These are phyloP conservation scores for Apiotrichum akiyoshidainum DNA, from an alignment of 1,284 basidiomycete genomes.

Conservation along the genomic window DNA sequence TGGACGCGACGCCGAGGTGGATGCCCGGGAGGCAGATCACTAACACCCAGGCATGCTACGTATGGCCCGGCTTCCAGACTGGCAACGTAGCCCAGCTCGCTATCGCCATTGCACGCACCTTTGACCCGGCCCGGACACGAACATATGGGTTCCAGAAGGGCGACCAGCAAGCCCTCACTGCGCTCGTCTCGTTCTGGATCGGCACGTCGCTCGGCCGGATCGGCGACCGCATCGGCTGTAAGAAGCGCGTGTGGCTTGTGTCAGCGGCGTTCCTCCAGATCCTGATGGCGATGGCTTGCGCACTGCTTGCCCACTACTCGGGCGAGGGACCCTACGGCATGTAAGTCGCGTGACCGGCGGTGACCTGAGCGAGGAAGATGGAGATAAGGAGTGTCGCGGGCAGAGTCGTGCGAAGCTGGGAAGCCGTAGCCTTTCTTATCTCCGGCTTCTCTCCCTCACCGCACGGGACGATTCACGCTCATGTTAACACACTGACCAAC, in stretches of 20 bases:
- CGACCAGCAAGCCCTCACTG: constrained; percentile 76
- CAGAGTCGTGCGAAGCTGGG: neutral
- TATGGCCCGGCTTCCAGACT: constrained; percentile 45
- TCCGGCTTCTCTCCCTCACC: neutral
- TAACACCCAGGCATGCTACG: constrained; percentile 60
- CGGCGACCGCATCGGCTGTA: constrained; percentile 60
- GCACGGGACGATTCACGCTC: neutral
- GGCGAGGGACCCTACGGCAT: constrained; percentile 56
- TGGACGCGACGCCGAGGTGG: no score
- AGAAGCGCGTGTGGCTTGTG: constrained; percentile 71
- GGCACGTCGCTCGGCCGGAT: constrained; percentile 50
- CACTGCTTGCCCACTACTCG: constrained; percentile 61
- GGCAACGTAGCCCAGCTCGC: constrained; percentile 58
- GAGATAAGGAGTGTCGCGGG: neutral
- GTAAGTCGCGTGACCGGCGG: constrained; percentile 43
- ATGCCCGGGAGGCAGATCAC: neutral
- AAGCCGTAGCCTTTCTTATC: neutral
- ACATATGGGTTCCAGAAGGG: constrained; percentile 64
- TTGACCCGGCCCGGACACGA: constrained; percentile 56
- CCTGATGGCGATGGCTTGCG: constrained; percentile 67
- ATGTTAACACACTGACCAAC: neutral
- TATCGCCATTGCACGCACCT: constrained; percentile 63
- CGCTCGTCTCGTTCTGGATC: constrained; percentile 64
- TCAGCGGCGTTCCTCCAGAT: constrained; percentile 68
- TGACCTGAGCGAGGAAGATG: neutral